Percentiles rank a stretch among this genome's conserved stretches.
phyloP scores from a whole-genome alignment of 495 filamentous ascomycete species.

The Aspergillus mulundensis region DNA sequence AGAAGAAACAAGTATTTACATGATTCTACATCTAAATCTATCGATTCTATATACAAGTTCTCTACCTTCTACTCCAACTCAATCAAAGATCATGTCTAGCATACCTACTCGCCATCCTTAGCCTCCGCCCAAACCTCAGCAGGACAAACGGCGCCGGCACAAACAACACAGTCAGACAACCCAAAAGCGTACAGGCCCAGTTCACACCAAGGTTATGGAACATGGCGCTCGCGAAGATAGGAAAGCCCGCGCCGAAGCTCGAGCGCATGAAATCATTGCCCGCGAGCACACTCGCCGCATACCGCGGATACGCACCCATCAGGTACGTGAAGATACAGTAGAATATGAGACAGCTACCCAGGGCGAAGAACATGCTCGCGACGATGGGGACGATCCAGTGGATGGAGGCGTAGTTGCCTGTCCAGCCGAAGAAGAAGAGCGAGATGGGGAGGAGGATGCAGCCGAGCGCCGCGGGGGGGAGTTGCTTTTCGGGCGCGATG shows the following conservation, averaged over 20 bases:
- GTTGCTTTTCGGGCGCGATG: not conserved
- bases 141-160: not conserved
- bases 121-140: not conserved
- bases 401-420: constrained; percentile 28
- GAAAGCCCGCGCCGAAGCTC: not conserved
- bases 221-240: not conserved
- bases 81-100: too few species aligned
- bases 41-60: too few species aligned
- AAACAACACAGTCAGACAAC: not conserved
- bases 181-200: not conserved
- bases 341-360: not conserved
- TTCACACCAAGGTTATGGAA: not conserved
- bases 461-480: constrained; percentile 14
- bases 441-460: constrained; percentile 42
- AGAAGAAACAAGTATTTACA: too few species aligned
- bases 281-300: constrained; percentile 46
- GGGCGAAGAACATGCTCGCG: constrained; percentile 36
- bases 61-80: too few species aligned
- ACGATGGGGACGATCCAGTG: constrained; percentile 62
- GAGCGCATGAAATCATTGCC: constrained; percentile 28
- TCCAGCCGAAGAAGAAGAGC: constrained; percentile 57
- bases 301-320: constrained; percentile 36
- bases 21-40: too few species aligned
- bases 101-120: not conserved
- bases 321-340: constrained; percentile 42